Evolutionary conservation across 495 filamentous ascomycete genomes (phyloP), one percentile per base, ranked within the genome.

Genomic region (Aspergillus indologenus): DNA sequence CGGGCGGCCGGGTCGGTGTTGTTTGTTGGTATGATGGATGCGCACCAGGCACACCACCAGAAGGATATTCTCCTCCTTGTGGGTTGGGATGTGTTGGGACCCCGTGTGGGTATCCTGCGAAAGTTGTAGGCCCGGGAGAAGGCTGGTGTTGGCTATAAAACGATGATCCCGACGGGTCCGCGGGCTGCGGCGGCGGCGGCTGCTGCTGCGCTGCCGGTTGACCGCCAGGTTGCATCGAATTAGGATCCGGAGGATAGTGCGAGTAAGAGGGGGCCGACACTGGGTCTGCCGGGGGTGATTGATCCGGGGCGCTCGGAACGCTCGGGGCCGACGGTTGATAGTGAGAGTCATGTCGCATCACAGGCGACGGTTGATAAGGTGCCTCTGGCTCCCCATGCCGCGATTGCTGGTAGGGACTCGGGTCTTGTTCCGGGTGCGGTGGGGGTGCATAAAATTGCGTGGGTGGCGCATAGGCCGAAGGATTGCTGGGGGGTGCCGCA

Each of bases 1-100:
- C 79, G 26, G 58, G 73, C 15, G 84, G 81, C 12, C 84, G 79
- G 55, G 84, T 78, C 18, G 73, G 70, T 31, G 74, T 46, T 20
- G 74, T 68, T 53, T 75, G 69, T 61, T 73, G 71, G 40, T 68
- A 71, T 55, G 77, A 77, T 57, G 82, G 79, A 84, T 85, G 29
- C 85, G 84, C 53, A 81, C 89, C 91, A 87, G 43, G 83, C 70
- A 42, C 89, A 83, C 62, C 86, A 82, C 58, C 43, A 15, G 62
- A 61, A 40, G 63, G 61, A 5, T 60, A 63, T 21, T 65, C 59
- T 21, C 51, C 53, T 3, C 76, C 78, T 63, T 88, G 90, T 11
- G 85, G 78, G 3, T 71, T 63, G 19, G 67, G 69, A 56, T 85
- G 68, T 54, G 64, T 67, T 1, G 61, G 64, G 3, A 56, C 51